Base-by-base conservation (phyloP, 805 yeast species). In the Pichia manshurica region DNA sequence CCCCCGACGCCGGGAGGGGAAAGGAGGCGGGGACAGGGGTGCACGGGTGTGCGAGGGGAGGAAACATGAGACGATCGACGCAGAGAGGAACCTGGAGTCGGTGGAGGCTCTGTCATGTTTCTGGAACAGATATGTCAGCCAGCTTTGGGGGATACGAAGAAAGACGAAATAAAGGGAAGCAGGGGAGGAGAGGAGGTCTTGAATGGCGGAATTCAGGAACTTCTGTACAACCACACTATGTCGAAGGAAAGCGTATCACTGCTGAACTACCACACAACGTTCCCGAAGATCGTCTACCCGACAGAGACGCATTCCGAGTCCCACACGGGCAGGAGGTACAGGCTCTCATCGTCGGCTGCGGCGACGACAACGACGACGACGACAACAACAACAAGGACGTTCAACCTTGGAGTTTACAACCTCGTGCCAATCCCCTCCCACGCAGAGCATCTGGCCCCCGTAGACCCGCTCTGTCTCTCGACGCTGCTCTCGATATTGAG, bases 381-480 rank as follows among this genome's bases (percentile, higher is more conserved):
- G 42, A 15, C 23, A 13, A 17, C 6, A 40, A 15, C 23, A 13
- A 21, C 19, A 48, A 52, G 38, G 2, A 58, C 60, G 13, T 79
- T 81, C 63, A 69, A 71, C 29, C 58, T 82, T 19, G 84, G 81
- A 1, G 81, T 79, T 0, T 79, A 77, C 56, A 75, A 74, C 54
- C 66, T 76, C 3, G 20, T 8, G 2, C 44, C 44, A 10, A 4
- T 41, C 4, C 17, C 23, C 23, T 3, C 2, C 40, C 55, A 19
- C 59, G 64, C 7, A 63, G 63, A 39, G 49, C 60, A 2, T 66
- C 64, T 62, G 16, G 55, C 77, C 1, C 80, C 87, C 1, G 69
- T 77, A 0, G 89, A 83, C 54, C 88, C 88, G 0, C 57, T 73
- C 13, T 76, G 85, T 42, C 60, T 80, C 9, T 49, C 51, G 17